Evolutionary conservation across 2,329 filamentous ascomycete genomes (phyloP).

Genomic region (Fusarium neocosmosporiellum): DNA sequence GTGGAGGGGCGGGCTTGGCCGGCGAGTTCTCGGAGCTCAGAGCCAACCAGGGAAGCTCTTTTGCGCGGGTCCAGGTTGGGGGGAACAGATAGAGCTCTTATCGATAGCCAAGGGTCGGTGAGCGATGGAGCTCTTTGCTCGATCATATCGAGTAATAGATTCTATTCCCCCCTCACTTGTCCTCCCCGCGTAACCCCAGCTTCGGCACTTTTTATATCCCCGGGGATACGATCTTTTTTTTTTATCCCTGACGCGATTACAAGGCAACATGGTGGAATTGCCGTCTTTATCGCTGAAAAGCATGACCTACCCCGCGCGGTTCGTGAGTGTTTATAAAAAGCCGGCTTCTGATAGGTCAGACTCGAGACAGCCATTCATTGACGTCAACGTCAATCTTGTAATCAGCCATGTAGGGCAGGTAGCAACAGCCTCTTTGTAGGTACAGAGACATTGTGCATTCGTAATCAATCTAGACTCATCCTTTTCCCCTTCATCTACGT

Average conservation of each 20-base stretch:
- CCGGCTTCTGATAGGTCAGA: conserved; percentile 39
- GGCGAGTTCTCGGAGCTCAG: conserved; percentile 8
- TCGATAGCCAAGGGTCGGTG: conserved; percentile 8
- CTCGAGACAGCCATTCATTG: conserved; percentile 31
- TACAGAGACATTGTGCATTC: background rate
- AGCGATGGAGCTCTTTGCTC: conserved; percentile 18
- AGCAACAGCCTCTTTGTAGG: background rate
- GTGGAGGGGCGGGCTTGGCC: conserved; percentile 22
- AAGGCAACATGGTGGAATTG: conserved; percentile 33
- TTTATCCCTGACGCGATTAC: conserved; percentile 27
- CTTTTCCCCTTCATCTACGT: background rate
- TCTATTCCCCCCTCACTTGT: background rate
- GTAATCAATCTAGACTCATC: background rate
- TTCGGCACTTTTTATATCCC: conserved; percentile 2
- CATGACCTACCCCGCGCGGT: conserved; percentile 31
- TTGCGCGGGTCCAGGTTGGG: conserved; percentile 1
- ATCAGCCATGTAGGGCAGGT: conserved; percentile 5
- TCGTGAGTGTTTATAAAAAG: conserved; percentile 39
- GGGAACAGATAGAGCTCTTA: conserved; percentile 19
- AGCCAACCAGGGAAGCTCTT: conserved; percentile 10
- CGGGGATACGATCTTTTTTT: background rate
- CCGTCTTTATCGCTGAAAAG: background rate
- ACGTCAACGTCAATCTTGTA: conserved; percentile 31
- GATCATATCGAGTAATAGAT: conserved; percentile 37
- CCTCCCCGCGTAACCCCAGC: background rate